These are phyloP conservation scores for Daldinia bambusicola DNA, from an alignment of 495 filamentous ascomycete species.

Conservation along the genomic window DNA sequence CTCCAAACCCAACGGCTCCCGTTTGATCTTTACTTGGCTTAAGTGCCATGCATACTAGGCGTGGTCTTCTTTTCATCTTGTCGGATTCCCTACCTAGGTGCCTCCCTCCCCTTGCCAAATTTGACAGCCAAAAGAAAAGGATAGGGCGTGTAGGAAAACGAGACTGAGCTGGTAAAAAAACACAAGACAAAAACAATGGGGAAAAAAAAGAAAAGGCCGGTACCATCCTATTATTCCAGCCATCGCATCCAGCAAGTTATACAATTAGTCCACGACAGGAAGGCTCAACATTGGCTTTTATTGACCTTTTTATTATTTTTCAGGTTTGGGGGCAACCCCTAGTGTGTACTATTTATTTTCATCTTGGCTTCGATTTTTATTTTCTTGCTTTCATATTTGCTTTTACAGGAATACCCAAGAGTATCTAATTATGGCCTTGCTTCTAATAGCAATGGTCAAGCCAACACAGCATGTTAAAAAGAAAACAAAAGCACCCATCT, in stretches of 20 bases:
- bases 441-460: slow-evolving; percentile 8
- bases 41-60: slow-evolving; percentile 10
- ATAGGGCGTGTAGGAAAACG: slow-evolving; percentile 32
- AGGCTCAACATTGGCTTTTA: slow-evolving; percentile 31
- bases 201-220: slow-evolving; percentile 35
- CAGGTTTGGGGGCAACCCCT: slow-evolving; percentile 22
- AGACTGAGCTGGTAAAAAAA: slow-evolving; percentile 13
- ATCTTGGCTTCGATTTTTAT: background rate
- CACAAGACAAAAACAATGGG: slow-evolving; percentile 4
- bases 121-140: slow-evolving; percentile 30
- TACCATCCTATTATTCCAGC: slow-evolving; percentile 20
- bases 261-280: slow-evolving; percentile 19
- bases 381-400: slow-evolving; percentile 10
- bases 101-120: slow-evolving; percentile 9
- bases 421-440: slow-evolving; percentile 37
- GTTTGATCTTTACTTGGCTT: slow-evolving; percentile 9
- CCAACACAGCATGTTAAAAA: slow-evolving; percentile 30
- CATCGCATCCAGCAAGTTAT: slow-evolving; percentile 21
- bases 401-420: slow-evolving; percentile 39
- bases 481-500: slow-evolving; percentile 26
- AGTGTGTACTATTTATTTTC: slow-evolving; percentile 25
- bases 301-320: slow-evolving; percentile 23
- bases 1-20: slow-evolving; percentile 1
- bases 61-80: slow-evolving; percentile 23
- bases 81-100: slow-evolving; percentile 20